Evolutionary conservation across 2,329 filamentous ascomycete genomes (phyloP), one percentile per base, ranked within the genome.

Genomic region (Trichoderma citrinoviride): DNA sequence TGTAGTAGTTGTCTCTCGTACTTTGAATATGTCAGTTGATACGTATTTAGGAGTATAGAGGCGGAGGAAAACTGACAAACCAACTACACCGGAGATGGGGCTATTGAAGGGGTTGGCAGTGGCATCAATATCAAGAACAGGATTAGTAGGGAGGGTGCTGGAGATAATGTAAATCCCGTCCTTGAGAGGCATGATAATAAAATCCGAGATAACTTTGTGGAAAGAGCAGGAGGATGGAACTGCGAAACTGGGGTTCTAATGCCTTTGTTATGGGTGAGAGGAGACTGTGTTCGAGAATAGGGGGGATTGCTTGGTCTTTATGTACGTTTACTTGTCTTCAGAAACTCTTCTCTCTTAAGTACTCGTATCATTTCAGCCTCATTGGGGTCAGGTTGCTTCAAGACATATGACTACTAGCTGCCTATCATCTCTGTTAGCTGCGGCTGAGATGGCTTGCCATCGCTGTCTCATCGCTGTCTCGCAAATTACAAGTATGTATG

Each of bases 121-220:
- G 5, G 19, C 33, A n/a, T 60, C 37, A 21, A 65, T 47, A 23
- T 65, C 54, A 33, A 65, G 44, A 21, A 65, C 54, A 19, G 62
- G 54, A 27, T 58, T 52, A 3, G 15, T 17, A n/a, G 12, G 10
- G 37, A 65, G 46, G 37, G 29, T 23, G 37, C 55, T 65, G 17
- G 23, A 25, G 23, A 65, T 65, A n/a, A 40, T 25, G 54, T 53
- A 65, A 17, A 33, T 52, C 49, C 62, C 62, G 23, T 53, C 54
- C 5, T 58, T 46, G 27, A 43, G 44, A 46, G 54, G 21, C 57
- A 61, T 61, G 29, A 50, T 61, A 21, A 27, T 3, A 10, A 3
- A 40, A 3, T 15, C 7, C 29, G 17, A 10, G 19, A 2, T 21
- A 29, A 21, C 1, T 41, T 2, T 14, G 15, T 27, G 6, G 6